Evolutionary conservation across 305 asterid genomes (phyloP).

Genomic region (Fraxinus sp.): DNA sequence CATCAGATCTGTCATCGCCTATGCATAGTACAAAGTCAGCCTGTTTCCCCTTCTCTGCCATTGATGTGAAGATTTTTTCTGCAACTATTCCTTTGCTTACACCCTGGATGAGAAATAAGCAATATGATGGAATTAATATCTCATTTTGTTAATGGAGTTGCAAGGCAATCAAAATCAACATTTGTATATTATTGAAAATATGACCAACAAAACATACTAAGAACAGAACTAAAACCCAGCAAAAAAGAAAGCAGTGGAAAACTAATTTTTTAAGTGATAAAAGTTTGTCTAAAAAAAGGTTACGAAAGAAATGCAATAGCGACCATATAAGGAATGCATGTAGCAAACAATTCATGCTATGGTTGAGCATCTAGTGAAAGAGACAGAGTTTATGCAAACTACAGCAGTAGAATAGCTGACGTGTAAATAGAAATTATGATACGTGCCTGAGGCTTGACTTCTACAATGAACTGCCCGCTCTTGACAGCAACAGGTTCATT

Average conservation of each 20-base stretch:
- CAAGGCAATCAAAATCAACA: not conserved
- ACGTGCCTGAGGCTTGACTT: constrained; percentile 91
- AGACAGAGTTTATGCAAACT: not conserved
- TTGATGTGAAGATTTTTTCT: constrained; percentile 76
- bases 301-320: not conserved
- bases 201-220: not conserved
- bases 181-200: constrained; percentile 1
- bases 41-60: constrained; percentile 56
- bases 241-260: not conserved
- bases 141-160: not conserved
- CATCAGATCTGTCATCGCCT: constrained; percentile 94
- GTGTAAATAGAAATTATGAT: constrained; percentile 2
- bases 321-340: not conserved
- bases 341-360: not conserved
- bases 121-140: constrained; percentile 4
- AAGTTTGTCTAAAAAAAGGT: not conserved
- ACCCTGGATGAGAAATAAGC: constrained; percentile 48
- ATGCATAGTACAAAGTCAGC: constrained; percentile 87
- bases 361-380: not conserved
- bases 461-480: constrained; percentile 88
- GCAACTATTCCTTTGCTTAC: constrained; percentile 86
- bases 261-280: not conserved
- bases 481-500: constrained; percentile 94
- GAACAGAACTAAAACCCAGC: not conserved
- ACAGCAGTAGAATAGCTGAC: not conserved